phyloP scores from a whole-genome alignment of 352 stramenopile genomes.

The Pythium pyrilobum region DNA sequence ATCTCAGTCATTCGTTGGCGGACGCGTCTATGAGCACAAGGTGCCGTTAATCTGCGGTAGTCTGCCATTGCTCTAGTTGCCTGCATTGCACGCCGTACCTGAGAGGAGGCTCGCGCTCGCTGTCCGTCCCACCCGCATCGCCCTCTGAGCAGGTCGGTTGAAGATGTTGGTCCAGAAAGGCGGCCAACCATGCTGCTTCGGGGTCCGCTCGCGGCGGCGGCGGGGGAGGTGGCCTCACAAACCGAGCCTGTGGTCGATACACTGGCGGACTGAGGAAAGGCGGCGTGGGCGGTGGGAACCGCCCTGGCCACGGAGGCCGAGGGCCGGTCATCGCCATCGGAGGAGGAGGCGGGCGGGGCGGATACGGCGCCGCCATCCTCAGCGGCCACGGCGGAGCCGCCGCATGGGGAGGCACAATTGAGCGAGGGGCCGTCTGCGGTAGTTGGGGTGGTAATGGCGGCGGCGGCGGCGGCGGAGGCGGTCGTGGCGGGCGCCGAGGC shows the following conservation, averaged over 20 bases:
- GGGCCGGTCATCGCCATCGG: too few relatives aligned
- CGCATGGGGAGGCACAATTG: too few relatives aligned
- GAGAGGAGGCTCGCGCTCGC: not conserved
- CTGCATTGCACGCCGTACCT: not conserved
- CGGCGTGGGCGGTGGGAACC: too few relatives aligned
- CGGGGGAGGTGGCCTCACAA: not conserved
- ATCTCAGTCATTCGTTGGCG: slow-evolving; percentile 8
- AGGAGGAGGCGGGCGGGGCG: too few relatives aligned
- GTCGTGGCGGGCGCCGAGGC: too few relatives aligned
- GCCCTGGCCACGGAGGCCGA: too few relatives aligned
- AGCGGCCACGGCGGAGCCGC: too few relatives aligned
- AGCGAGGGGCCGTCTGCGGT: too few relatives aligned
- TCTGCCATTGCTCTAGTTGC: not conserved
- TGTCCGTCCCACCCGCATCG: not conserved
- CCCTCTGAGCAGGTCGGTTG: not conserved
- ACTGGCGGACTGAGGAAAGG: too few relatives aligned
- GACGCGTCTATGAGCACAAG: slow-evolving; percentile 1
- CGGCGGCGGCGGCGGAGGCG: too few relatives aligned
- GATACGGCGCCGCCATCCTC: too few relatives aligned
- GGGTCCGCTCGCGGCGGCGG: not conserved
- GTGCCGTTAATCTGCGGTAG: not conserved
- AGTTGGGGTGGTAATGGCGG: too few relatives aligned
- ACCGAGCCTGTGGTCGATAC: not conserved
- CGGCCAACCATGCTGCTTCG: slow-evolving; percentile 10
- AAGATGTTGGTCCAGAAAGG: slow-evolving; percentile 2